Conservation (phyloP, 768 basidiomycete species). For the Chalciporus sphaerocephalus region DNA sequence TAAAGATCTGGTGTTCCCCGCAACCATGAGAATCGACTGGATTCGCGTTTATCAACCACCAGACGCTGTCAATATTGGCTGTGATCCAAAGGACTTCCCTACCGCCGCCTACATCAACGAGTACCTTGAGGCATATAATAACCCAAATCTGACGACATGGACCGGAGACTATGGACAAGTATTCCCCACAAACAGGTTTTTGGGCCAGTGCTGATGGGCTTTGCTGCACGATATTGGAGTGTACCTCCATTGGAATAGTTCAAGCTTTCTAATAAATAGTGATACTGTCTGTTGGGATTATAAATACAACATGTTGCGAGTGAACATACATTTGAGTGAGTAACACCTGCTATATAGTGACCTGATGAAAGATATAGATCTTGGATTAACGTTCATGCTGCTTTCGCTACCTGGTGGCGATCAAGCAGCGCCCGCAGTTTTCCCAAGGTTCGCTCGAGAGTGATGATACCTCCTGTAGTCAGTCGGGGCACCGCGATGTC, state of each 20-base stretch:
- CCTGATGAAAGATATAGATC: conserved; percentile 15
- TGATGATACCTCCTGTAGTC: conserved; percentile 75
- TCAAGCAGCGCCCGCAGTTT: conserved; percentile 53
- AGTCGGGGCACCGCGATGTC: conserved; percentile 68
- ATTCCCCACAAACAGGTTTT: conserved; percentile 63
- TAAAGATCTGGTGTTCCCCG: conserved; percentile 64
- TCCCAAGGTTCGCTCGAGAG: conserved; percentile 66
- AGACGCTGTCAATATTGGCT: conserved; percentile 71
- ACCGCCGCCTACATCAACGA: conserved; percentile 77
- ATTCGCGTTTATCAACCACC: conserved; percentile 86
- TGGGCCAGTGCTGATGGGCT: conserved; percentile 50
- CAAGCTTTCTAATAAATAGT: conserved; percentile 5
- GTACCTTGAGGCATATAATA: conserved; percentile 73
- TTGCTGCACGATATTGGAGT: conserved; percentile 15
- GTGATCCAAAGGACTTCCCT: conserved; percentile 74
- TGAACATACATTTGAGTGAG: neutral
- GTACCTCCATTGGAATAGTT: conserved; percentile 19
- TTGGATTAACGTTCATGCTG: conserved; percentile 16
- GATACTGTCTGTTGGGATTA: conserved; percentile 10
- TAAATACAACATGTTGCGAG: conserved; percentile 2
- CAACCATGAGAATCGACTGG: conserved; percentile 76
- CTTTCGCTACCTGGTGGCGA: conserved; percentile 8
- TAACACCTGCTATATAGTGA: conserved; percentile 25
- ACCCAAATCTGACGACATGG: conserved; percentile 81
- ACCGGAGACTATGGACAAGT: conserved; percentile 55